Evolutionary conservation across 176 grass and related monocot species (phyloP).

Genomic region (Aegilops speltoides): DNA sequence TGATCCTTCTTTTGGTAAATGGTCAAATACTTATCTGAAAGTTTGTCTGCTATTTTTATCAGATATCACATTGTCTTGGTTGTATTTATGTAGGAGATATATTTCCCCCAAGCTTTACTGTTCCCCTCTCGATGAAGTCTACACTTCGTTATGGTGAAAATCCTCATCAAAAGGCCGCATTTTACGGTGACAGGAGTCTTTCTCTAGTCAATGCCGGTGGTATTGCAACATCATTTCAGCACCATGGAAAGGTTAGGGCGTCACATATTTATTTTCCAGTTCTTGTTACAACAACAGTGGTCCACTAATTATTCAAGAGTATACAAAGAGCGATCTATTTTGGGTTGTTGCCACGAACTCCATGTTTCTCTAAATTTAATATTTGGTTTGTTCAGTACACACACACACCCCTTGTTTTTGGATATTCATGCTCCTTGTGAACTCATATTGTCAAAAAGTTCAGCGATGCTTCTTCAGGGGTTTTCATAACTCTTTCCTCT

Average conservation of each 20-base stretch:
- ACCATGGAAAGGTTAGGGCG: conserved; percentile 75
- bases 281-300: background rate
- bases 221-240: conserved; percentile 84
- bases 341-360: background rate
- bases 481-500: background rate
- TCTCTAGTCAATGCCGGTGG: conserved; percentile 75
- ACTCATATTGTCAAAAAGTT: background rate
- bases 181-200: conserved; percentile 85
- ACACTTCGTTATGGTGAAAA: conserved; percentile 91
- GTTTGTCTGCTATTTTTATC: background rate
- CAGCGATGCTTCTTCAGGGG: background rate
- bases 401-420: conserved; percentile 8
- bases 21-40: background rate
- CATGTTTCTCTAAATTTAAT: background rate
- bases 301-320: background rate
- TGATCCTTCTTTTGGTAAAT: background rate
- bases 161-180: conserved; percentile 93
- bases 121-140: conserved; percentile 64
- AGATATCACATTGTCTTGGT: background rate
- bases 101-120: conserved; percentile 77
- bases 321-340: background rate
- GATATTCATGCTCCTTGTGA: background rate
- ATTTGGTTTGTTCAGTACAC: conserved; percentile 7
- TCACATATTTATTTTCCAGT: background rate
- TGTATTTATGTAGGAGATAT: conserved; percentile 43